These are phyloP conservation scores for Phytophthora foliorum DNA, from an alignment of 352 stramenopile species.

Conservation along the genomic window DNA sequence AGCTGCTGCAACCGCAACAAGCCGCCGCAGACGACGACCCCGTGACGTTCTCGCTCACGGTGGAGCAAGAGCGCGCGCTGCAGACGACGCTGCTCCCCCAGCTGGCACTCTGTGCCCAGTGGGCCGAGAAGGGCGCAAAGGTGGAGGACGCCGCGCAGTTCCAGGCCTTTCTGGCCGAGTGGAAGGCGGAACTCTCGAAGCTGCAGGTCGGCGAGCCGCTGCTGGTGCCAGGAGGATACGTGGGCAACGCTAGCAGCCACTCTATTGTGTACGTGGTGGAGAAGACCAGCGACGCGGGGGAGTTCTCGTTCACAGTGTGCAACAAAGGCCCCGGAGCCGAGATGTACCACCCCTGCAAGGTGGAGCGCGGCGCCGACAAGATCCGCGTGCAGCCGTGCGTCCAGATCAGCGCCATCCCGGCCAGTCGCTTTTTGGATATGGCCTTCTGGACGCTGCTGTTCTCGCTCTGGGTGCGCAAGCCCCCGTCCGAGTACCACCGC, in stretches of 20 bases:
- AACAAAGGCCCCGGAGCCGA: constrained; percentile 90
- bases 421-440: constrained; percentile 80
- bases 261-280: constrained; percentile 89
- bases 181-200: constrained; percentile 62
- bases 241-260: constrained; percentile 77
- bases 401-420: constrained; percentile 68
- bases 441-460: constrained; percentile 89
- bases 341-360: constrained; percentile 78
- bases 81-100: constrained; percentile 60
- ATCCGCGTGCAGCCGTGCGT: constrained; percentile 85
- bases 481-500: constrained; percentile 88
- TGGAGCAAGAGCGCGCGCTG: constrained; percentile 64
- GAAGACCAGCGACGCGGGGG: constrained; percentile 54
- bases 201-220: constrained; percentile 58
- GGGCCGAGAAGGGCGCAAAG: constrained; percentile 66
- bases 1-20: constrained; percentile 49
- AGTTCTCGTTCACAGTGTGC: constrained; percentile 88
- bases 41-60: constrained; percentile 60
- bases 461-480: constrained; percentile 87
- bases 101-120: constrained; percentile 58
- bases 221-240: constrained; percentile 82
- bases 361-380: constrained; percentile 47
- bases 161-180: constrained; percentile 73
- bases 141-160: constrained; percentile 73
- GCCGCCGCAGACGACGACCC: constrained; percentile 27